Conservation (phyloP, 2,329 filamentous ascomycete species). For the Acrodontium crateriforme region DNA sequence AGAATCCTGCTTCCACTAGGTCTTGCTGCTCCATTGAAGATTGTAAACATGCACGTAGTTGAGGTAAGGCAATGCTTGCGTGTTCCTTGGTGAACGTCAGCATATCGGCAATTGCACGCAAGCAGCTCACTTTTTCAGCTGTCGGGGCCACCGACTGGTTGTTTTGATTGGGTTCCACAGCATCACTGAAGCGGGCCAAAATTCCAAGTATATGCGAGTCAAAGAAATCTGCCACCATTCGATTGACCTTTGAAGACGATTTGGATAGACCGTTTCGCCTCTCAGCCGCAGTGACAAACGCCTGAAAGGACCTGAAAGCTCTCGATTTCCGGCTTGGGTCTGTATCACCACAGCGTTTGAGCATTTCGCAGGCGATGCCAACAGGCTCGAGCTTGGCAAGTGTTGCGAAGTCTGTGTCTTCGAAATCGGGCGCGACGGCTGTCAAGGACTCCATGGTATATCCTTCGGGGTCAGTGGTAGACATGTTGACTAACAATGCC, state of each 20-base stretch:
- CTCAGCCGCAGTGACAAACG: conserved; percentile 35
- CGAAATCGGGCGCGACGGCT: conserved; percentile 57
- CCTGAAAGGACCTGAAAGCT: conserved; percentile 36
- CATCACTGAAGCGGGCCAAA: conserved; percentile 66
- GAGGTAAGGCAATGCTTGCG: conserved; percentile 68
- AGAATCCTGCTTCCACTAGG: conserved; percentile 66
- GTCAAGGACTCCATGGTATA: conserved; percentile 56
- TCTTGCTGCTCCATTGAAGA: conserved; percentile 63
- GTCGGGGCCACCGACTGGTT: conserved; percentile 7
- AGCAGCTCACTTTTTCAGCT: conserved; percentile 58
- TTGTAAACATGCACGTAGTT: conserved; percentile 86
- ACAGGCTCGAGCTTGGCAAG: conserved; percentile 65
- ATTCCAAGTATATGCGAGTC: conserved; percentile 75
- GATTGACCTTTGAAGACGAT: conserved; percentile 34
- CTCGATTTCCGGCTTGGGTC: conserved; percentile 21
- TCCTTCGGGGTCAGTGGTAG: conserved; percentile 49
- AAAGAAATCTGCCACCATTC: conserved; percentile 59
- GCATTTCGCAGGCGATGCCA: conserved; percentile 61
- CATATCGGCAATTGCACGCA: conserved; percentile 79
- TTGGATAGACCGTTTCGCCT: conserved; percentile 31
- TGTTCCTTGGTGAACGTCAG: conserved; percentile 60
- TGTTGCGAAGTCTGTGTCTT: conserved; percentile 48
- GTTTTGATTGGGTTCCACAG: conserved; percentile 42
- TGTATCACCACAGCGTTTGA: conserved; percentile 53
- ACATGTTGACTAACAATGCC: conserved; percentile 43